Base-by-base conservation (phyloP, 2,329 filamentous ascomycete genomes). In the Ophiocordyceps camponoti-rufipedis region DNA sequence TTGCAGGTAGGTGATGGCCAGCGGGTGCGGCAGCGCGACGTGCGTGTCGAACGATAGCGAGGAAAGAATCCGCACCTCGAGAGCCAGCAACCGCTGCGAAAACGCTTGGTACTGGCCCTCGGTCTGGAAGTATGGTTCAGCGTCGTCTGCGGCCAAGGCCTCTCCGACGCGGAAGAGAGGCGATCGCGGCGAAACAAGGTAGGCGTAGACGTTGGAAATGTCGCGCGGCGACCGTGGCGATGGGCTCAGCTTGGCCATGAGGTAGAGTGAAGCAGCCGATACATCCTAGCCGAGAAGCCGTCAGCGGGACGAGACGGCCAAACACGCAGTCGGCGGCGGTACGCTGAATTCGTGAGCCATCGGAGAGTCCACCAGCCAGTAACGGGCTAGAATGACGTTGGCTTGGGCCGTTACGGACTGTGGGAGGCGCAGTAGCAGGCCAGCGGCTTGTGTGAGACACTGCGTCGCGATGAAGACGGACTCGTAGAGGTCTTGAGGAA, bases 1-100 rank as follows among this genome's bases (percentile, higher is more conserved):
- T 63, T 96, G 89, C 1, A 96, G 75, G 58, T 96, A 98, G 6
- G 88, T 95, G 47, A 96, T 74, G 48, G 85, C 85, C 13, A 96
- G 74, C 0, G 83, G 75, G 56, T 96, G 85, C 0, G 91, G 91
- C 0, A 95, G 71, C 1, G 85, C 78, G 11, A 93, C 85, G 53
- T 91, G 85, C 2, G 81, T 84, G 55, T 93, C 75, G 61, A 94
- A 96, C 13, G 80, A 79, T 0, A 95, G 69, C 0, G 77, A 71
- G 48, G 78, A 77, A 2, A 96, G 71, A 16, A 96, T 77, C 39
- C 79, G 75, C 4, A 82, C 75, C 62, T 98, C 91, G 43, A 80
- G 72, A n/a, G 72, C 66, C 41, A 93, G 71, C 5, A 96, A 69
- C 13, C 71, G 69, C 18, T 68, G 63, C 51, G 81, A 76, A 53